Conservation (phyloP, 1,284 basidiomycete species). For the Sparassis latifolia region DNA sequence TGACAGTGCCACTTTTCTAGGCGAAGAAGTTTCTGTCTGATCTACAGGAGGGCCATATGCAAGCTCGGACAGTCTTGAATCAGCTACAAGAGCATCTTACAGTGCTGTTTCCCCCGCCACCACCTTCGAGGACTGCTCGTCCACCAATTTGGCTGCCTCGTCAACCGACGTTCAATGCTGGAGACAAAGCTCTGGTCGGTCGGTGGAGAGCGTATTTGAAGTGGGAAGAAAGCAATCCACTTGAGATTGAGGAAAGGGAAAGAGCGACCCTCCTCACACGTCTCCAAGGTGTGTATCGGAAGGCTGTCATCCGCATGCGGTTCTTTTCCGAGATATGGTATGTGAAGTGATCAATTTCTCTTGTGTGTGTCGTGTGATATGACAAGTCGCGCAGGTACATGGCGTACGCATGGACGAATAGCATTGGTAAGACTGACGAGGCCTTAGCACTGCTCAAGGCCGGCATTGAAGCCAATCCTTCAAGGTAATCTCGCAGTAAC, state of each 20-base stretch:
- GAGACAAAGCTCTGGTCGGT: slow-evolving; percentile 71
- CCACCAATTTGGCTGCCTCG: slow-evolving; percentile 62
- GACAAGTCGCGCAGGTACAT: slow-evolving; percentile 61
- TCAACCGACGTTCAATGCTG: slow-evolving; percentile 65
- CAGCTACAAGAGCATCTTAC: slow-evolving; percentile 75
- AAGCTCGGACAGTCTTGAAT: slow-evolving; percentile 84
- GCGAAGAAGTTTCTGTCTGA: slow-evolving; percentile 93
- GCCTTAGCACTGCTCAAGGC: slow-evolving; percentile 76
- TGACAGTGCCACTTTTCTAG: slow-evolving; percentile 21
- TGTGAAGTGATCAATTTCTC: slow-evolving; percentile 13
- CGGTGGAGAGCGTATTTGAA: slow-evolving; percentile 91
- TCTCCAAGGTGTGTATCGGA: slow-evolving; percentile 80
- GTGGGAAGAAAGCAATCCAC: slow-evolving; percentile 94
- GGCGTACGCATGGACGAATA: slow-evolving; percentile 77
- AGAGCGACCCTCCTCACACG: slow-evolving; percentile 59
- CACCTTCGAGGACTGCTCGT: slow-evolving; percentile 31
- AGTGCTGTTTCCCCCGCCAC: slow-evolving; percentile 52
- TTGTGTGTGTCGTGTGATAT: not conserved
- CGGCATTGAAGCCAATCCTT: slow-evolving; percentile 85
- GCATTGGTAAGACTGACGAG: slow-evolving; percentile 77
- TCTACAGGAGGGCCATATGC: slow-evolving; percentile 85
- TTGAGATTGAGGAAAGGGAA: slow-evolving; percentile 89
- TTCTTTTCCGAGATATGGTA: slow-evolving; percentile 96
- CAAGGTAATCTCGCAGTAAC: slow-evolving; percentile 42
- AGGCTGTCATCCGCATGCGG: slow-evolving; percentile 85